Percentiles rank a stretch among this genome's conserved stretches.
phyloP scores from a whole-genome alignment of 2,329 filamentous ascomycete genomes.

The Claviceps africana region DNA sequence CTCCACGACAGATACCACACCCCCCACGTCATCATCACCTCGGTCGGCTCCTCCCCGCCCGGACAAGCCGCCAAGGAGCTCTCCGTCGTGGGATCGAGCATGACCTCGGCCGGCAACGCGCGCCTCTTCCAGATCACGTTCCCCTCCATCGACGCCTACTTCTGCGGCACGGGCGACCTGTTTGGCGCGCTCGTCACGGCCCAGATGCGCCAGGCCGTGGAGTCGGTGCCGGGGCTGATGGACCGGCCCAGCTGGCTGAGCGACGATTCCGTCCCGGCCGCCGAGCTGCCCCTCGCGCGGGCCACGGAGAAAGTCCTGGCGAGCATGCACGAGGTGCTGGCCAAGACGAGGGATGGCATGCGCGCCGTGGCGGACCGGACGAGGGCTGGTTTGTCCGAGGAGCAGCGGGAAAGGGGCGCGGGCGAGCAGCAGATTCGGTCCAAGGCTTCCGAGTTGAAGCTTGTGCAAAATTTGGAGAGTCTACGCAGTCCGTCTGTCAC shows the following conservation, averaged over 20 bases:
- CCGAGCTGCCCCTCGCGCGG: constrained; percentile 66
- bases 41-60: constrained; percentile 53
- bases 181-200: constrained; percentile 85
- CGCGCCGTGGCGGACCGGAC: constrained; percentile 32
- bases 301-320: constrained; percentile 79
- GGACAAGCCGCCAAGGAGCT: constrained; percentile 38
- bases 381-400: constrained; percentile 26
- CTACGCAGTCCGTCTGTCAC: constrained; percentile 51
- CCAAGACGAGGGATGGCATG: constrained; percentile 53
- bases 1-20: constrained; percentile 65
- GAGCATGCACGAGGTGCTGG: constrained; percentile 80
- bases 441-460: constrained; percentile 75
- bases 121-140: constrained; percentile 84
- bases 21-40: constrained; percentile 88
- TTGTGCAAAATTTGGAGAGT: constrained; percentile 61
- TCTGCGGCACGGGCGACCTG: constrained; percentile 96
- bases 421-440: constrained; percentile 54
- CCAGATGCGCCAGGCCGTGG: constrained; percentile 71
- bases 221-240: constrained; percentile 30
- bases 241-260: constrained; percentile 57
- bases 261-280: constrained; percentile 52
- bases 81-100: constrained; percentile 65
- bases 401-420: constrained; percentile 35
- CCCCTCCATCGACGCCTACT: constrained; percentile 81
- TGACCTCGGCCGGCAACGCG: constrained; percentile 46